A percentile compares a stretch with the other conserved stretches of the same genome.
These are phyloP conservation scores for Gossypium schwendimanii DNA, from an alignment of 441 rosid genomes.

Conservation along the genomic window DNA sequence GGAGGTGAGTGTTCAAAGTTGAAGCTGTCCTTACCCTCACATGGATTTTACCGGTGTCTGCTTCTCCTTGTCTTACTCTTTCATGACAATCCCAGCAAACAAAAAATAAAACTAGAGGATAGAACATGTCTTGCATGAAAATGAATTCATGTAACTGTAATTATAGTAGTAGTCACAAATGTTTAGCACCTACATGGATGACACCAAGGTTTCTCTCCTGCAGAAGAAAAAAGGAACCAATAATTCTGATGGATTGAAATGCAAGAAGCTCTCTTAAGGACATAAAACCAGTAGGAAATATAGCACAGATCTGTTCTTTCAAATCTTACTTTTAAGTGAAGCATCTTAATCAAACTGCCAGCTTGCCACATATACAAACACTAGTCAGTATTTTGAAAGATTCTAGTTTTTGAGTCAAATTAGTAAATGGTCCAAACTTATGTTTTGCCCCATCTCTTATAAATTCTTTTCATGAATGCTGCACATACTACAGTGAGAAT, in stretches of 20 bases:
- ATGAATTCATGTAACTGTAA: neutral
- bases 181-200: conserved; percentile 3
- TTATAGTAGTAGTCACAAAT: neutral
- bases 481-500: neutral
- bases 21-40: neutral
- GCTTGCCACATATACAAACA: neutral
- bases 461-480: neutral
- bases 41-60: neutral
- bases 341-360: neutral
- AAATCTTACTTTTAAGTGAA: neutral
- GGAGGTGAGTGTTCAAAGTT: conserved; percentile 49
- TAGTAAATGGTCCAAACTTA: neutral
- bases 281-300: conserved; percentile 4
- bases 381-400: neutral
- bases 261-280: neutral
- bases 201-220: conserved; percentile 3
- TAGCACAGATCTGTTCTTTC: neutral
- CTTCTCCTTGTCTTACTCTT: neutral
- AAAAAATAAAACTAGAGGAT: neutral
- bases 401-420: neutral
- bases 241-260: neutral
- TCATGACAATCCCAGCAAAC: neutral
- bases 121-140: neutral
- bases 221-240: neutral
- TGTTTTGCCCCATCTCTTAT: neutral